Conservation (phyloP, 2,329 filamentous ascomycete species). For the Polytolypa hystricis region DNA sequence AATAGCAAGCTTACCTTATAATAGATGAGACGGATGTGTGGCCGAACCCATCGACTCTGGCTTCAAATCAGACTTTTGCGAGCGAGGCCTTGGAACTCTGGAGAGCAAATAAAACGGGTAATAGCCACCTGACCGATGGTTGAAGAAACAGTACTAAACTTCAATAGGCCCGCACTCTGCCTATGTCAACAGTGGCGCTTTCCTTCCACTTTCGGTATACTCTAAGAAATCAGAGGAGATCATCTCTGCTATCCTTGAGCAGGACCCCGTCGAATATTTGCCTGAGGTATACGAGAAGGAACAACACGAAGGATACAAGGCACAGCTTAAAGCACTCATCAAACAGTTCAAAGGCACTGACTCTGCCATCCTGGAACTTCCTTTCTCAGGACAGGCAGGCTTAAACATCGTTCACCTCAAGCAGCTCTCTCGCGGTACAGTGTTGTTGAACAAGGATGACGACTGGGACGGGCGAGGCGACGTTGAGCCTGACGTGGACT, state of each 20-base stretch:
- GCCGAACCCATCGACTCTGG: conserved; percentile 19
- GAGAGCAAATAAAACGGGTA: conserved; percentile 37
- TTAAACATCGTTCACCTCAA: conserved; percentile 13
- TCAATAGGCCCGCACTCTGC: background rate
- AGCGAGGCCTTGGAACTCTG: conserved; percentile 21
- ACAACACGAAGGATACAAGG: background rate
- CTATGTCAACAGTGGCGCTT: background rate
- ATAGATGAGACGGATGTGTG: conserved; percentile 26
- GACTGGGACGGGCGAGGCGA: conserved; percentile 16
- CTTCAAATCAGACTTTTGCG: conserved; percentile 8
- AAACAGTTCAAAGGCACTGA: background rate
- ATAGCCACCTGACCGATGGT: background rate
- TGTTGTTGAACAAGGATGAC: conserved; percentile 27
- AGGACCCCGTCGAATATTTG: background rate
- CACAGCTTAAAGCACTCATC: background rate
- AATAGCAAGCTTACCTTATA: conserved; percentile 25
- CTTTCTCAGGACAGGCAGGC: background rate
- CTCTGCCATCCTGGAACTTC: background rate
- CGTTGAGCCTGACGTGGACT: conserved; percentile 26
- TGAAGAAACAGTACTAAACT: background rate
- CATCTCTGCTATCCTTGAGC: background rate
- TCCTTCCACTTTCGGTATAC: background rate
- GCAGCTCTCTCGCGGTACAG: conserved; percentile 31
- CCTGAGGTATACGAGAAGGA: background rate
- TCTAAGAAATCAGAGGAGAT: background rate